Conservation (phyloP, 2,329 filamentous ascomycete genomes). For the Zopfia rhizophila region DNA sequence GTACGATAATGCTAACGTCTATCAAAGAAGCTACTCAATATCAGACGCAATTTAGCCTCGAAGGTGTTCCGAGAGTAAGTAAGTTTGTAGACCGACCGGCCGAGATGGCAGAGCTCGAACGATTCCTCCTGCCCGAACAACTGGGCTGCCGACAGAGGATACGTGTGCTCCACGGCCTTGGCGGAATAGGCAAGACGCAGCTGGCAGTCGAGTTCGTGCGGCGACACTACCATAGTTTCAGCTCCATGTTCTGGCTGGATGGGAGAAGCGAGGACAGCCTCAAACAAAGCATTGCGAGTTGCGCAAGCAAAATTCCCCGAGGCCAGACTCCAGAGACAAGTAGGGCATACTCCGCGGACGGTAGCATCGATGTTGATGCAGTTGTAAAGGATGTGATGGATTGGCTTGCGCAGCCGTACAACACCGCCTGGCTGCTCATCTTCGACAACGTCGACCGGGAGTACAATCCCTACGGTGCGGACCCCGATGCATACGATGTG, state of each 20-base stretch:
- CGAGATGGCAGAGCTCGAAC: constrained; percentile 30
- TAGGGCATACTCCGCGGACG: constrained; percentile 20
- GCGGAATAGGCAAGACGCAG: constrained; percentile 41
- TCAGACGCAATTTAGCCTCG: constrained; percentile 27
- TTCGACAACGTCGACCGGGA: constrained; percentile 29
- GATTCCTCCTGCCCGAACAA: constrained; percentile 20
- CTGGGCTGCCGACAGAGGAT: constrained; percentile 29
- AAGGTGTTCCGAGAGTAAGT: constrained; percentile 27
- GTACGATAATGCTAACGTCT: too few relatives aligned
- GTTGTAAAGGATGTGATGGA: constrained; percentile 27
- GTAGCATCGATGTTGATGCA: constrained; percentile 16
- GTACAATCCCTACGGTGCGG: constrained; percentile 7
- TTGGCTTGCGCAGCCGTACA: constrained; percentile 28
- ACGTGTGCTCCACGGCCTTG: constrained; percentile 30
- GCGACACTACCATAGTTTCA: constrained; percentile 28
- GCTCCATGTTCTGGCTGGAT: constrained; percentile 35
- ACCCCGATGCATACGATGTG: constrained; percentile 23
- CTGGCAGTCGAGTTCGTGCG: constrained; percentile 35
- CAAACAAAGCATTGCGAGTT: constrained; percentile 30
- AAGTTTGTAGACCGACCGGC: constrained; percentile 29
- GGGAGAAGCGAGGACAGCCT: constrained; percentile 28
- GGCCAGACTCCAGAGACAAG: constrained; percentile 27
- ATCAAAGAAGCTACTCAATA: too few relatives aligned
- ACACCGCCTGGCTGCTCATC: constrained; percentile 28
- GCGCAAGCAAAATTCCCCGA: constrained; percentile 26